These are phyloP conservation scores for Graphilbum fragrans DNA, from an alignment of 2,329 filamentous ascomycete species.

Conservation along the genomic window DNA sequence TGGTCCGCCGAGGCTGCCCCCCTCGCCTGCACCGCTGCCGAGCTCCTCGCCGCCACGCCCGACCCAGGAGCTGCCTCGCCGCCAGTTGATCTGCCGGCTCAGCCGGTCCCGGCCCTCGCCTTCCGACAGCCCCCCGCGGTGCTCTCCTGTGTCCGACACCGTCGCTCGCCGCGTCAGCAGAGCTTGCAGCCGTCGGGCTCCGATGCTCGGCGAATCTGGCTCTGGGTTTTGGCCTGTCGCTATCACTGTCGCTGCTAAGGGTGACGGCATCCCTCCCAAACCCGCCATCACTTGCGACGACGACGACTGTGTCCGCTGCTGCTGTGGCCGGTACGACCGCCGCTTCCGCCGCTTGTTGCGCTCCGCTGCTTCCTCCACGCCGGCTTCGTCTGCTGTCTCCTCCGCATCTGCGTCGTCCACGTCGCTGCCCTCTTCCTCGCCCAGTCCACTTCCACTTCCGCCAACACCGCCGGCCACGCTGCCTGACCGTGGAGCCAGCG, in stretches of 20 bases:
- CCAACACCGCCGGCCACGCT: too few relatives aligned
- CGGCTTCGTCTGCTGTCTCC: constrained; percentile 72
- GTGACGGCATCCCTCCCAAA: background rate
- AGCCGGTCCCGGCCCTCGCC: constrained; percentile 59
- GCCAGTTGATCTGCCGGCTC: constrained; percentile 40
- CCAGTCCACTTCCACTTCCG: background rate
- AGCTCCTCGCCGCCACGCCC: constrained; percentile 31
- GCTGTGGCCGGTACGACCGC: constrained; percentile 37
- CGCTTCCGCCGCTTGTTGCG: constrained; percentile 53
- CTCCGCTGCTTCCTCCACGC: constrained; percentile 27
- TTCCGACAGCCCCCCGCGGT: constrained; percentile 58
- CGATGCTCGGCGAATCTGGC: constrained; percentile 25
- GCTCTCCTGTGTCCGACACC: constrained; percentile 47
- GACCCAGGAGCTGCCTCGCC: constrained; percentile 48
- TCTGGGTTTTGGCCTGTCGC: constrained; percentile 51
- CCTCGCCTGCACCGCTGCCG: constrained; percentile 36
- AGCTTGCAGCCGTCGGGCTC: constrained; percentile 34
- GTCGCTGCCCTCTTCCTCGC: constrained; percentile 39
- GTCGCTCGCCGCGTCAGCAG: constrained; percentile 54
- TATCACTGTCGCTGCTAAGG: background rate
- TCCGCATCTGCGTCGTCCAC: constrained; percentile 56
- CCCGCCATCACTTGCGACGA: constrained; percentile 22
- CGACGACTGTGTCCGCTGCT: constrained; percentile 44
- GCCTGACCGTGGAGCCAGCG: constrained; percentile 42
- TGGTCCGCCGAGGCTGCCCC: constrained; percentile 19